Evolutionary conservation across 352 stramenopile genomes (phyloP), one percentile per base, ranked within the genome.

Genomic region (Phytopythium chamaehyphon): DNA sequence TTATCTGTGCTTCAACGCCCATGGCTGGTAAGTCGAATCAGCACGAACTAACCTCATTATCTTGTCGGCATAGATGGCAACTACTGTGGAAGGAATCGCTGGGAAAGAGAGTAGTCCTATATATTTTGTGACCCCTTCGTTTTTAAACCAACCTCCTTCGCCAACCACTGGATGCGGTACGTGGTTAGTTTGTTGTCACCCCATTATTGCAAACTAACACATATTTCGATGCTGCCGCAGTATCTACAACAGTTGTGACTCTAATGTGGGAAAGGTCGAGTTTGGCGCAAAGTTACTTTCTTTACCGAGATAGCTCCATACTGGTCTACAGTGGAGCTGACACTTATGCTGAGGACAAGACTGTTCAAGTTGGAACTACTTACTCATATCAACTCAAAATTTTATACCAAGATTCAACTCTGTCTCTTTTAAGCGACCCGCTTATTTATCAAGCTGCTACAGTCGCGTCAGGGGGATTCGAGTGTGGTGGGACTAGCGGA

Each of bases 161-260:
- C 76, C 76, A 16, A 26, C 55, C 14, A 66, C 86, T 42, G 67
- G 69, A 47, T 88, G 76, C 18, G 69, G 76, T 88, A 64, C 39
- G 76, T 60, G 8, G 18, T 39, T 49, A 44, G 1, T 36, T 28
- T 11, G 12, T 37, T 24, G 1, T 14, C 4, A 44, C 51, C 19
- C 12, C 8, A 37, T 45, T 9, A 33, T 47, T 47, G 26, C 1
- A 36, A 14, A n/a, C 6, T 56, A 0, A 47, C 18, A 9, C 40
- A 14, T 42, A 12, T 40, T 1, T 45, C n/a, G 28, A 22, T 45
- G 51, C 22, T 33, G 33, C 48, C 6, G 26, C 22, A 83, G 72
- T 66, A 21, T 81, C 73, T 7, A 43, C 45, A 14, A 63, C 37
- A 7, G 28, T 63, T 15, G 62, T 67, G 1, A 46, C 19, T 10